Evolutionary conservation across 306 rosid species (phyloP), one percentile per base, ranked within the genome.

Genomic region (Geum urbanum): DNA sequence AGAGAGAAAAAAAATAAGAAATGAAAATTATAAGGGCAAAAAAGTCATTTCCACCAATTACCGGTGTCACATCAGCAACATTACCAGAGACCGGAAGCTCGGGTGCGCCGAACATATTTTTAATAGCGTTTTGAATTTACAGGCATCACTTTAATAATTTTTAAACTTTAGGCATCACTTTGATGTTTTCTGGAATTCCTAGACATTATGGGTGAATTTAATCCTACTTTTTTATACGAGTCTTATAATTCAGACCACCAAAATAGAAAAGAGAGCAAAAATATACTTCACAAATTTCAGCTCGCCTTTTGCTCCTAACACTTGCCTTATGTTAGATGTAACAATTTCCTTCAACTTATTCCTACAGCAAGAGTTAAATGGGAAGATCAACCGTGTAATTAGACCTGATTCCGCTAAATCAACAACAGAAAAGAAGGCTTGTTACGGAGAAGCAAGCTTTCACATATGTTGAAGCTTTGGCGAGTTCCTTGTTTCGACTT

Each of bases 281-380:
- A 20, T 74, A 56, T 88, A 92, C 98, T 88, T 90, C 70, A 88
- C 80, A 63, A 88, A 92, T 39, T 88, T 70, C 37, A 96, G 96
- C 74, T 90, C 90, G 66, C 96, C 98, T 69, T 90, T 92, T 41
- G 84, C 96, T 85, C 96, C 98, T 79, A 92, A 74, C 67, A 88
- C 78, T 70, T 88, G 95, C 72, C 89, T 82, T 72, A 92, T 85
- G 84, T 92, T 96, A 52, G 96, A 82, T 75, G 87, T 74, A 41
- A 90, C 98, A 61, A 86, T 88, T 54, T 86, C 71, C 81, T 77
- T 88, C 80, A 92, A 83, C 72, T 88, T 96, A 57, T 86, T 81
- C 41, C 98, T 90, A 67, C n/a, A 75, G 15, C 70, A 74, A 44
- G 45, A 51, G 56, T 39, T n/a, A 64, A 75, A 9, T 69, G 51